Base-by-base conservation (phyloP, 2,329 filamentous ascomycete species). In the Orbilia javanica region DNA sequence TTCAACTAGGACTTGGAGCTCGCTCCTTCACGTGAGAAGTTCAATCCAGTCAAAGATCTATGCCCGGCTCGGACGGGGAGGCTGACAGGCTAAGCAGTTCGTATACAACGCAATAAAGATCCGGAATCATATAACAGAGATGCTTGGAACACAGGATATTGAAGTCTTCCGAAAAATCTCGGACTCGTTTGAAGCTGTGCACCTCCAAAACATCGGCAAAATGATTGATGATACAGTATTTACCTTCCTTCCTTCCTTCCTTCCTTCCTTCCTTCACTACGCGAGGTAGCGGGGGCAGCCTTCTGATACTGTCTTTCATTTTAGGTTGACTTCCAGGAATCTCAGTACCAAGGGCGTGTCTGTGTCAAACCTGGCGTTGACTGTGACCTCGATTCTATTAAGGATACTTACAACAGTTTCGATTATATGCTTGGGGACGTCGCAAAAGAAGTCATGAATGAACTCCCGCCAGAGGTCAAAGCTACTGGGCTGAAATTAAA, bases 241-340 rank as follows among this genome's bases (percentile, higher is more conserved):
- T 42, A 22, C 25, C 4, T 60, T 42, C 8, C 42, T 67, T 29
- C n/a, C 11, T 13, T 3, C 3, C 4, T 27, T 60, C n/a, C n/a
- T n/a, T n/a, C n/a, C n/a, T n/a, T n/a, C n/a, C n/a, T n/a, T n/a
- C n/a, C n/a, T n/a, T n/a, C n/a, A n/a, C n/a, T n/a, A n/a, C n/a
- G n/a, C n/a, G n/a, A n/a, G n/a, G n/a, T n/a, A n/a, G n/a, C n/a
- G n/a, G n/a, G n/a, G n/a, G n/a, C n/a, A n/a, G n/a, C n/a, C n/a
- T n/a, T n/a, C 36, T 66, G 31, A 68, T 57, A 15, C 4, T 5
- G 22, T n/a, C 36, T 36, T 20, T 18, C 22, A 22, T 42, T 29
- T 3, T 60, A 87, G 86, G 88, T 97, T 60, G 93, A 97, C 82
- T 94, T 97, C 81, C 88, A 94, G 34, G 88, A 89, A 74, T 95